Evolutionary conservation across 768 basidiomycete species (phyloP), one percentile per base, ranked within the genome.

Genomic region (Panellus pusillus): DNA sequence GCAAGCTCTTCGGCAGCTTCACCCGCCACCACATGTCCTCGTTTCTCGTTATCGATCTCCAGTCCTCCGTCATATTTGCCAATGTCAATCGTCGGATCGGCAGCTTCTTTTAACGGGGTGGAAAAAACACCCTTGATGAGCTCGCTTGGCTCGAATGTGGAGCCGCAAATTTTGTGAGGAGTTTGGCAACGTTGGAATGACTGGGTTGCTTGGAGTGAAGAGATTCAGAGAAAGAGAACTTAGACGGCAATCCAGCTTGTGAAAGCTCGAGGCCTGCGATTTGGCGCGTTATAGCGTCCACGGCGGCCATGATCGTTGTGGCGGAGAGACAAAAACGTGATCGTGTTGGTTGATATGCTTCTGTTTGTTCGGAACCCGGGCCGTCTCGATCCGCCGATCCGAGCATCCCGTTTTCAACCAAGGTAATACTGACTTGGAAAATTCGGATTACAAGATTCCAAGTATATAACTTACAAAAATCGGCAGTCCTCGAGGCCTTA

Each of bases 31-130:
- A 72, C 74, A 63, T 87, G 82, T 17, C 88, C 88, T 56, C 86
- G 76, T 59, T 85, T 89, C 65, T 88, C 87, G 45, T 90, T 86
- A 59, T 97, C 96, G 31, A 83, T 73, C 72, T 97, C 95, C 17
- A 98, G 80, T 2, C 95, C 94, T 17, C 94, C 95, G 60, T 99
- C 96, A 68, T 99, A 99, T 43, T 74, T 79, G 27, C 96, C 95
- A 31, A 97, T 92, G 63, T 93, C 91, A 38, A 92, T 70, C 9
- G 68, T 54, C 8, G 69, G 55, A 24, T 24, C 24, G 24, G 24
- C 24, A 24, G 24, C 24, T 24, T 24, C 24, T 24, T 24, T 24
- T 3, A 6, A 24, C 6, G 24, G 3, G 24, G 24, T 24, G 24
- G 24, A 9, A 7, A 3, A 35, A 35, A 3, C 3, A 14, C 32